Conservation (phyloP, 192 early-diverging fungal genomes). For the Rhizophlyctis rosea region DNA sequence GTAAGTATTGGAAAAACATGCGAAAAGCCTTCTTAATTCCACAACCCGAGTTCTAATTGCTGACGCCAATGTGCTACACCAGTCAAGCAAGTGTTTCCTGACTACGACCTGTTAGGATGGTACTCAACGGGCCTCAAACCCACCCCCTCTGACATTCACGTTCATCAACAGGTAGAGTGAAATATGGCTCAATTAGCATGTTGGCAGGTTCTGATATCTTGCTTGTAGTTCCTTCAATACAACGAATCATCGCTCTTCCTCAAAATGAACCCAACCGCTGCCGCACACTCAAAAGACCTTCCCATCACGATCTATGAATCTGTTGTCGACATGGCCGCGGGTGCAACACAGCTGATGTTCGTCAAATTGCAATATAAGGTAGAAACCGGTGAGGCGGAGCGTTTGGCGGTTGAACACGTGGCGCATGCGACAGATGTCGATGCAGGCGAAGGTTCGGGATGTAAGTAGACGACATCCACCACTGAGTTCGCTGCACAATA, state of each 20-base stretch:
- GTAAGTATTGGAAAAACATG: too few relatives aligned
- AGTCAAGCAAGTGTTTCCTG: slow-evolving; percentile 83
- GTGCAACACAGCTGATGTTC: slow-evolving; percentile 58
- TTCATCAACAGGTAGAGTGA: slow-evolving; percentile 79
- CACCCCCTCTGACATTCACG: slow-evolving; percentile 56
- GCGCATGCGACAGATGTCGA: slow-evolving; percentile 60
- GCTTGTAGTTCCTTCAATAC: slow-evolving; percentile 60
- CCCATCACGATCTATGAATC: slow-evolving; percentile 80
- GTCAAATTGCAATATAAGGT: slow-evolving; percentile 66
- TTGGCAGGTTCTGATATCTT: background rate
- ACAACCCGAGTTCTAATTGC: background rate
- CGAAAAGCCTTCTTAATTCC: background rate
- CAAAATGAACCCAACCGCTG: slow-evolving; percentile 55
- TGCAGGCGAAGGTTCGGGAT: slow-evolving; percentile 50
- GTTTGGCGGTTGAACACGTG: slow-evolving; percentile 85
- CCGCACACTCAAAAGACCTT: slow-evolving; percentile 54
- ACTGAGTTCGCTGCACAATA: too few relatives aligned
- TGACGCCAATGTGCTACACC: slow-evolving; percentile 5
- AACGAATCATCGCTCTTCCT: slow-evolving; percentile 78
- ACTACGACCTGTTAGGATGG: slow-evolving; percentile 82
- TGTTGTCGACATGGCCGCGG: slow-evolving; percentile 61
- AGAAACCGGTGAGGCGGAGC: slow-evolving; percentile 82
- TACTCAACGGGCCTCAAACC: slow-evolving; percentile 69
- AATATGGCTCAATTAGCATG: background rate
- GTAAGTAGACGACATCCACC: slow-evolving; percentile 44